A percentile compares a stretch with the other conserved stretches of the same genome.
These are phyloP conservation scores for Dissophora globulifera DNA, from an alignment of 192 early-diverging fungal genomes.

Conservation along the genomic window DNA sequence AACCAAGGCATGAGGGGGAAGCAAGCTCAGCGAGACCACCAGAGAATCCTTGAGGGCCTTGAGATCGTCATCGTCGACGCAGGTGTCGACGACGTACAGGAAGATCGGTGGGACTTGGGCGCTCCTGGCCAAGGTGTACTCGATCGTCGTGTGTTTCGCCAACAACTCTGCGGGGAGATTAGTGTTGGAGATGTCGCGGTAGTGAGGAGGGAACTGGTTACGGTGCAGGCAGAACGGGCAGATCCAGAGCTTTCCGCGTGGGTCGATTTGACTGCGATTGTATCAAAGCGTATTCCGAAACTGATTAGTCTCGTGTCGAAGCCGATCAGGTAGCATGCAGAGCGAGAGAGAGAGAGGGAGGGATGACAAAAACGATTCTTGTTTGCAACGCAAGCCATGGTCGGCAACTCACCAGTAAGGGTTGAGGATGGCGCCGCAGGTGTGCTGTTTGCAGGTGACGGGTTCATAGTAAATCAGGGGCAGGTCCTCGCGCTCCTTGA, in stretches of 20 bases:
- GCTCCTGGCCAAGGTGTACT: conserved; percentile 92
- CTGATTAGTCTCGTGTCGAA: too few species aligned
- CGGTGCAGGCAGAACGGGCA: conserved; percentile 98
- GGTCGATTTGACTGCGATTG: conserved; percentile 89
- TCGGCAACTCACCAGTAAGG: conserved; percentile 86
- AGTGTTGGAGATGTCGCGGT: conserved; percentile 92
- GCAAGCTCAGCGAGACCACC: conserved; percentile 87
- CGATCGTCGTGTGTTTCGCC: conserved; percentile 93
- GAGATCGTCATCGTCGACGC: conserved; percentile 93
- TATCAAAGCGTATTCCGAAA: not conserved
- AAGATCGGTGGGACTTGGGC: conserved; percentile 96
- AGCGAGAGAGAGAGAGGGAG: too few species aligned
- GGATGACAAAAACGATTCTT: not conserved
- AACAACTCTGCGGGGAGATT: conserved; percentile 95
- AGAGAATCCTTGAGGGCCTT: conserved; percentile 96
- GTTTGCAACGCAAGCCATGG: too few species aligned
- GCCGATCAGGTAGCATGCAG: too few species aligned
- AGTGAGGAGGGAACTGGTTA: conserved; percentile 98
- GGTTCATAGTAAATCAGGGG: conserved; percentile 95
- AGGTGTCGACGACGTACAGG: conserved; percentile 98
- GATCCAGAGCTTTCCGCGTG: conserved; percentile 96
- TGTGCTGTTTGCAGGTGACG: conserved; percentile 90
- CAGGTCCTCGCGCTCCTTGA: conserved; percentile 91
- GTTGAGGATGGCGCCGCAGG: conserved; percentile 96
- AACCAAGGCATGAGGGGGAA: conserved; percentile 91